Evolutionary conservation across 306 rosid genomes (phyloP).

Genomic region (Crataegus laevigata): DNA sequence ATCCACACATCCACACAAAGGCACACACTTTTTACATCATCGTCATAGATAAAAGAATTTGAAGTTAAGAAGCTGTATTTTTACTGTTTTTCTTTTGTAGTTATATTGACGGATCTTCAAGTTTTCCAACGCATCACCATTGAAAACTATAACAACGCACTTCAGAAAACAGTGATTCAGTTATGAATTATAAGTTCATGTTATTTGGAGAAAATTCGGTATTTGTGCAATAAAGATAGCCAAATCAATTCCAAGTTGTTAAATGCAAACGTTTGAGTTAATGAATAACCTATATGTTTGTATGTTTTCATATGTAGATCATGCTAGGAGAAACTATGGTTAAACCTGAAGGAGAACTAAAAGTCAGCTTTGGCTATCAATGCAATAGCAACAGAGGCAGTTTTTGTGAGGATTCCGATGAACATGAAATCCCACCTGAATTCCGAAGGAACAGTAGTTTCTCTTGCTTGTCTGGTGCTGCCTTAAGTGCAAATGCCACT

Average conservation of each 20-base stretch:
- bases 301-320: conserved; percentile 10
- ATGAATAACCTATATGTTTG: conserved; percentile 6
- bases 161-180: background rate
- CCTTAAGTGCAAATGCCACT: conserved; percentile 92
- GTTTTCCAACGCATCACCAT: background rate
- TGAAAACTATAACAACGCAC: background rate
- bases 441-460: conserved; percentile 77
- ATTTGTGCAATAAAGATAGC: background rate
- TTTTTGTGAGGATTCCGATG: conserved; percentile 30
- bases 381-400: conserved; percentile 45
- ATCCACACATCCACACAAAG: background rate
- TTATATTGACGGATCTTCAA: background rate
- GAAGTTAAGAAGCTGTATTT: background rate
- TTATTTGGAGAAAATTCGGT: background rate
- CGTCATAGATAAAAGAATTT: background rate
- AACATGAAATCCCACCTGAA: conserved; percentile 34
- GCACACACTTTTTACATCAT: background rate
- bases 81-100: background rate
- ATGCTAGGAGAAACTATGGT: conserved; percentile 39
- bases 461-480: conserved; percentile 98
- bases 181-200: background rate
- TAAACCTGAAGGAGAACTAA: conserved; percentile 64
- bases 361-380: conserved; percentile 94
- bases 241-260: background rate
- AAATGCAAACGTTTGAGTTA: background rate